Evolutionary conservation across 139 green algal genomes (phyloP), one percentile per base, ranked within the genome.

Genomic region (Helicosporidium sp.): DNA sequence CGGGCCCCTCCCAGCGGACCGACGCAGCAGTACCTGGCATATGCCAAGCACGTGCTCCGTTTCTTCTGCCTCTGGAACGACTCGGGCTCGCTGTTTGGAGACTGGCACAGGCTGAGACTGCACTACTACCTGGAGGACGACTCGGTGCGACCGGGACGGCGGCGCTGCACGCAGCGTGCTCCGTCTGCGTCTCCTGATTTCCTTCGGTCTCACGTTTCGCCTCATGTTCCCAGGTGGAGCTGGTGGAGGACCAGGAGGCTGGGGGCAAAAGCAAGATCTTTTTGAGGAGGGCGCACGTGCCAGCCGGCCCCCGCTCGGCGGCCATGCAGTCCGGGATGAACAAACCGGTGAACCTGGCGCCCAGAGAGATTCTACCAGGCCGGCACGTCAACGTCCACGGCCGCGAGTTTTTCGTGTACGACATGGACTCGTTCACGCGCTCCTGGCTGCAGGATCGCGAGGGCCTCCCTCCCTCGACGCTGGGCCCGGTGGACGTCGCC

Each of bases 51-150:
- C 26, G 51, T 58, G 31, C 68, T 93, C 46, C 69, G 83, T 20
- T 94, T 90, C 71, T 82, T 62, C 59, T 75, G 65, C 52, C 55
- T 94, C 6, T 94, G 82, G 81, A 82, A 94, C 41, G 79, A 93
- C 62, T 50, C 72, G 6, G 27, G 7, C 0, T 18, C 10, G 8
- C 16, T 89, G 56, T 89, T 80, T 57, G 83, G 83, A 19, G 78
- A 91, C 53, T 58, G 77, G n/a, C 61, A 75, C 8, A 73, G 73
- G 24, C 93, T 87, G 57, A 66, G 84, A 42, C 59, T 96, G 50
- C 82, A 91, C 61, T 93, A 84, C 64, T 94, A 81, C 56, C 65
- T 94, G 29, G 78, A 86, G 56, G 83, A 93, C 52, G 76, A 91
- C 70, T 88, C 72, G 1, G 26, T 37, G 31, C 31, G 31, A 37